A percentile compares a stretch with the other conserved stretches of the same genome.
Evolutionary conservation across 1,139 yeast species (phyloP).

Genomic region (Lodderomyces orthopsilosis): DNA sequence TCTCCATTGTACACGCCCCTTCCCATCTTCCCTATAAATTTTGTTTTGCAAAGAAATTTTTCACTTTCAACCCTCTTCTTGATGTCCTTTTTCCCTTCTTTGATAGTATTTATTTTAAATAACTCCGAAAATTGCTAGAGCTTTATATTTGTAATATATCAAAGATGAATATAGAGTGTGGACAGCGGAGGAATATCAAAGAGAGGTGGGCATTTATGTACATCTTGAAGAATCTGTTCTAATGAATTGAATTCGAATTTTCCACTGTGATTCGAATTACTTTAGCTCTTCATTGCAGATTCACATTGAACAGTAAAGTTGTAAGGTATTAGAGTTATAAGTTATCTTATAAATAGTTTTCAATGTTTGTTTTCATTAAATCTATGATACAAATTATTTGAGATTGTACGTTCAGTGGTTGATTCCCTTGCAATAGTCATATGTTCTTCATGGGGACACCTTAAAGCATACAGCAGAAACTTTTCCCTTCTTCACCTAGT

Average conservation of each 20-base stretch:
- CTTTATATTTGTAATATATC: constrained; percentile 40
- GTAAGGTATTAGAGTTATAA: not conserved
- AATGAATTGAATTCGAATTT: not conserved
- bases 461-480: not conserved
- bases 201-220: not conserved
- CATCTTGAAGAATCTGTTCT: not conserved
- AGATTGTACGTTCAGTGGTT: no score
- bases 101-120: constrained; percentile 21
- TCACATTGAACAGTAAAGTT: not conserved
- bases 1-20: constrained; percentile 4
- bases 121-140: constrained; percentile 60
- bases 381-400: not conserved
- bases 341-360: not conserved
- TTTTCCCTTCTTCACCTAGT: not conserved
- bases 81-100: constrained; percentile 13
- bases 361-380: not conserved
- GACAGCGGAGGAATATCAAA: constrained; percentile 63
- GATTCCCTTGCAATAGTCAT: no score
- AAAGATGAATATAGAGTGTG: constrained; percentile 54
- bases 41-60: constrained; percentile 5
- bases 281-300: not conserved
- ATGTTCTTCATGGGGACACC: no score
- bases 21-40: not conserved
- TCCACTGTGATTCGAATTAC: not conserved
- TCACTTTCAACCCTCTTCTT: constrained; percentile 10